phyloP scores from a whole-genome alignment of 208 protist species.

The Leptomonas pyrrhocoris region DNA sequence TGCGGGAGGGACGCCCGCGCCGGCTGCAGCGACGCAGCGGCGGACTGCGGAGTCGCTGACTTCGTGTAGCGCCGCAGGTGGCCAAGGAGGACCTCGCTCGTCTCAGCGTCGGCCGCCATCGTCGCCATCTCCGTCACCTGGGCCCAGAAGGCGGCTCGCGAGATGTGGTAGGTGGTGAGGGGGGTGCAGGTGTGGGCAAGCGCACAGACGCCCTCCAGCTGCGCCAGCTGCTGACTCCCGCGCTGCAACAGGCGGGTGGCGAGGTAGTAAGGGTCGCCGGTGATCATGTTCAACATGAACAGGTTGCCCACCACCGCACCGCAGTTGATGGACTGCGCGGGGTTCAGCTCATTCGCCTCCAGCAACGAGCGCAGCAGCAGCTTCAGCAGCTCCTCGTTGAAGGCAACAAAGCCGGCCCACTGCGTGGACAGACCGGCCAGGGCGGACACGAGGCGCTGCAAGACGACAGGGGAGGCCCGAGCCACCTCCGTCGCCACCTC shows the following conservation, averaged over 20 bases:
- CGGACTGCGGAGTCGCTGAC: slow-evolving; percentile 25
- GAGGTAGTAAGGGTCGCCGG: slow-evolving; percentile 79
- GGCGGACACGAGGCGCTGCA: slow-evolving; percentile 46
- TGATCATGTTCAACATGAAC: slow-evolving; percentile 52
- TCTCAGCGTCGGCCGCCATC: slow-evolving; percentile 20
- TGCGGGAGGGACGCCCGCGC: not conserved
- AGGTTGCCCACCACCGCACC: slow-evolving; percentile 62
- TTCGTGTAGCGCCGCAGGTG: slow-evolving; percentile 66
- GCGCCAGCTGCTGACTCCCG: slow-evolving; percentile 36
- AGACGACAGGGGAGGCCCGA: slow-evolving; percentile 40
- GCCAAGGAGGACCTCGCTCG: slow-evolving; percentile 44
- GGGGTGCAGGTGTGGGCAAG: slow-evolving; percentile 65
- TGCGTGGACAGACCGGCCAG: slow-evolving; percentile 36
- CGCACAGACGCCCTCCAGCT: slow-evolving; percentile 80
- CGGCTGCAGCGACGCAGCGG: not conserved
- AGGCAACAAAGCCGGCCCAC: slow-evolving; percentile 42
- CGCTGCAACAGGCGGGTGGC: slow-evolving; percentile 66
- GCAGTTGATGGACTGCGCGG: slow-evolving; percentile 57
- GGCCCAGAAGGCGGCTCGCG: slow-evolving; percentile 80
- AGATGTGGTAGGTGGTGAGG: slow-evolving; percentile 47
- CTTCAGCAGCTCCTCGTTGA: slow-evolving; percentile 66
- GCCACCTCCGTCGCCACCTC: slow-evolving; percentile 61
- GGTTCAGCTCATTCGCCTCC: slow-evolving; percentile 37
- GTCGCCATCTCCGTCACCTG: slow-evolving; percentile 49
- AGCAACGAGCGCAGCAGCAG: slow-evolving; percentile 58